A percentile compares a stretch with the other conserved stretches of the same genome.
These are phyloP conservation scores for Alternaria angustiovoidea DNA, from an alignment of 2,329 filamentous ascomycete species.

Conservation along the genomic window DNA sequence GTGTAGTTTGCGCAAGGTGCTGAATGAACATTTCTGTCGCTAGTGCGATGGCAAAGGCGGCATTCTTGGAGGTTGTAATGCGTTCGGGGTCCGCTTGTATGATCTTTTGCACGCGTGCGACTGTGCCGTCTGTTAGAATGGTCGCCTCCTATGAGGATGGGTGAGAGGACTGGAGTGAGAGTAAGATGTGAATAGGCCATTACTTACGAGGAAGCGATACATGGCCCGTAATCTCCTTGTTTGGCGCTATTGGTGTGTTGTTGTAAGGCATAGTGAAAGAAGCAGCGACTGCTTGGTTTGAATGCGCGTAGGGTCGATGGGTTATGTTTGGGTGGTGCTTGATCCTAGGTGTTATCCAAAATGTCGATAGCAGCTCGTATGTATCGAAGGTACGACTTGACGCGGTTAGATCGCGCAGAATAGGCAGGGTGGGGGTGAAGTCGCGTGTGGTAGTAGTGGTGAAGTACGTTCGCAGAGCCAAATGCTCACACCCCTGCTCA, in stretches of 20 bases:
- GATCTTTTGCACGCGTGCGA: conserved; percentile 95
- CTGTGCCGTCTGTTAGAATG: conserved; percentile 57
- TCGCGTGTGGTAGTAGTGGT: conserved; percentile 17
- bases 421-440: background rate
- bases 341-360: background rate
- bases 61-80: conserved; percentile 86
- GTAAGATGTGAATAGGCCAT: background rate
- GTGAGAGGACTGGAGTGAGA: background rate
- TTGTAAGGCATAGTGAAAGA: conserved; percentile 77
- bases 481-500: conserved; percentile 11
- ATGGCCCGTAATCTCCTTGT: conserved; percentile 83
- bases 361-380: background rate
- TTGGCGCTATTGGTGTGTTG: conserved; percentile 79
- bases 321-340: background rate
- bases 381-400: conserved; percentile 1
- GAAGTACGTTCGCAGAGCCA: conserved; percentile 1
- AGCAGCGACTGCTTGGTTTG: background rate
- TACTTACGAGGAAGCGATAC: conserved; percentile 82
- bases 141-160: background rate
- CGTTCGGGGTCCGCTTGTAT: conserved; percentile 83
- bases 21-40: conserved; percentile 97
- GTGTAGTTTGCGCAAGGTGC: conserved; percentile 82
- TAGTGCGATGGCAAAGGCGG: conserved; percentile 90
- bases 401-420: conserved; percentile 18
- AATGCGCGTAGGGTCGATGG: background rate